These are phyloP conservation scores for Paramecium caudatum DNA, from an alignment of 73 alveolate species.

Conservation along the genomic window DNA sequence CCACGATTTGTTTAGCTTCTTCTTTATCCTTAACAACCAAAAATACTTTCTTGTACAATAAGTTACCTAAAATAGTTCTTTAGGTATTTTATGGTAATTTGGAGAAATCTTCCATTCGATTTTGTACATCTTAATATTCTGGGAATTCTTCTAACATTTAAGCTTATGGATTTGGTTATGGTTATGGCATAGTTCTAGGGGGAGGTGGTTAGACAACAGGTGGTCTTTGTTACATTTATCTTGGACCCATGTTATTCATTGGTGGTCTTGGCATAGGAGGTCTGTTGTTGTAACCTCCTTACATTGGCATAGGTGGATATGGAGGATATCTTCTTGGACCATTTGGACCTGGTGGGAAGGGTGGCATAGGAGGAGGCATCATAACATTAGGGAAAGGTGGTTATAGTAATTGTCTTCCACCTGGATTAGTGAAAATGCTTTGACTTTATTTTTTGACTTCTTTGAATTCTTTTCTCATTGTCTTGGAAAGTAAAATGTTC, in stretches of 20 bases:
- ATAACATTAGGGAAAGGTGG: not conserved
- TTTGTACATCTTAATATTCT: not conserved
- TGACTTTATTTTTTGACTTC: constrained; percentile 58
- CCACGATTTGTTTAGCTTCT: constrained; percentile 2
- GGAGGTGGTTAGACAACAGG: not conserved
- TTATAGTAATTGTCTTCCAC: constrained; percentile 37
- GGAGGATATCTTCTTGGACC: not conserved
- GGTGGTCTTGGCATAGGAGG: constrained; percentile 9
- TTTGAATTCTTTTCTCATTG: constrained; percentile 60
- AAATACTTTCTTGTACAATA: constrained; percentile 29
- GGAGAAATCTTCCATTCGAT: constrained; percentile 36
- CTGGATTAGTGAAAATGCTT: constrained; percentile 45
- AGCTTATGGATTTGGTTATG: not conserved
- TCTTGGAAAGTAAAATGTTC: constrained; percentile 47
- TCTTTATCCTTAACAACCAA: constrained; percentile 24
- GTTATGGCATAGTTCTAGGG: not conserved
- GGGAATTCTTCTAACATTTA: not conserved
- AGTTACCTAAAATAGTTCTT: constrained; percentile 52
- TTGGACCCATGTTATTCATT: not conserved
- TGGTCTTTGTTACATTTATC: not conserved
- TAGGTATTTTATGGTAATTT: not conserved
- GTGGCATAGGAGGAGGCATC: constrained; percentile 22
- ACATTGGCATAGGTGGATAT: not conserved
- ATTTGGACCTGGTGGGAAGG: not conserved
- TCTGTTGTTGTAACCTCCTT: constrained; percentile 1